phyloP scores from a whole-genome alignment of 805 yeast genomes.

The Sugiyamaella marilandica region DNA sequence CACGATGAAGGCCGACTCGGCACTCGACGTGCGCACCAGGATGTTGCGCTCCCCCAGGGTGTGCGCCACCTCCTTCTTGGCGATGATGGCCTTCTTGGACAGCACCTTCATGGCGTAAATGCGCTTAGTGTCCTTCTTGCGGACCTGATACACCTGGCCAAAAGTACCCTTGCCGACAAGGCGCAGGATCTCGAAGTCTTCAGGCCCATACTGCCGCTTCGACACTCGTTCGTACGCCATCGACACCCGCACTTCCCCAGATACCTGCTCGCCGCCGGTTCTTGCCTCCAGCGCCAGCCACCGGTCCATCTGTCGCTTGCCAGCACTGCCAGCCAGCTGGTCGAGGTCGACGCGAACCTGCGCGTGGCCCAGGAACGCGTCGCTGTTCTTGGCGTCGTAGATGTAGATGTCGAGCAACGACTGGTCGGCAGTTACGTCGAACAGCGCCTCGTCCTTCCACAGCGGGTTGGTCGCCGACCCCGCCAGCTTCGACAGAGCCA shows the following conservation, averaged over 20 bases:
- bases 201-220: slow-evolving; percentile 76
- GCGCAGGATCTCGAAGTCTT: slow-evolving; percentile 87
- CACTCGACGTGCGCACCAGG: slow-evolving; percentile 83
- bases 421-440: slow-evolving; percentile 72
- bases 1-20: slow-evolving; percentile 88
- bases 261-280: slow-evolving; percentile 65
- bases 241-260: slow-evolving; percentile 72
- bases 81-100: slow-evolving; percentile 90
- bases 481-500: slow-evolving; percentile 17
- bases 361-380: slow-evolving; percentile 81
- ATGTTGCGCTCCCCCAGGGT: slow-evolving; percentile 97
- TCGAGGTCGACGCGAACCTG: slow-evolving; percentile 57
- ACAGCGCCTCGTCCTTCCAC: slow-evolving; percentile 90
- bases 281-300: slow-evolving; percentile 78
- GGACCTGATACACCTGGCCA: slow-evolving; percentile 96
- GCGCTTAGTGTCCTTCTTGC: slow-evolving; percentile 81
- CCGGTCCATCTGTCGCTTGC: slow-evolving; percentile 40
- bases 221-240: slow-evolving; percentile 66
- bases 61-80: slow-evolving; percentile 96
- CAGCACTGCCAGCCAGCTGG: slow-evolving; percentile 5
- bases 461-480: slow-evolving; percentile 49
- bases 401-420: slow-evolving; percentile 87
- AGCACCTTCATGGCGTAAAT: slow-evolving; percentile 97
- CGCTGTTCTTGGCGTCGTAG: slow-evolving; percentile 79
- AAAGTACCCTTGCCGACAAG: slow-evolving; percentile 94